Conservation (phyloP, 495 filamentous ascomycete species). For the Podospora anserina region DNA sequence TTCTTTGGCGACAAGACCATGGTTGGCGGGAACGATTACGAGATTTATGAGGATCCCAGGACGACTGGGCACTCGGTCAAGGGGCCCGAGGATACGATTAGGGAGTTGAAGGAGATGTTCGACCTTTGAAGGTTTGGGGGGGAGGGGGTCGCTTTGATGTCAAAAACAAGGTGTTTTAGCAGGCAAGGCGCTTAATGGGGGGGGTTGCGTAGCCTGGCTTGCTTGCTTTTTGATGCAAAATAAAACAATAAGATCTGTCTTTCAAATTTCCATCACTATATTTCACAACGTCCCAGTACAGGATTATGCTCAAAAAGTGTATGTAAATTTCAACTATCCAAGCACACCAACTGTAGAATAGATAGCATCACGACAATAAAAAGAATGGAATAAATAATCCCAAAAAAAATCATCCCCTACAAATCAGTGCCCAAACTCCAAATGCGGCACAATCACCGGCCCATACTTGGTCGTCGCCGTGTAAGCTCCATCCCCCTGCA, state of each 20-base stretch:
- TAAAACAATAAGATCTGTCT: not conserved
- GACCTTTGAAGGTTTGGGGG: slow-evolving; percentile 48
- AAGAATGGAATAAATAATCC: not conserved
- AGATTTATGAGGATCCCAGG: slow-evolving; percentile 79
- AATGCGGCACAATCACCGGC: slow-evolving; percentile 87
- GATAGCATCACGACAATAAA: not conserved
- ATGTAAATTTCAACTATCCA: not conserved
- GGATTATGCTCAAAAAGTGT: not conserved
- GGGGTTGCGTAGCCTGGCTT: not conserved
- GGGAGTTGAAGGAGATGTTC: slow-evolving; percentile 74
- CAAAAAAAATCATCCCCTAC: not conserved
- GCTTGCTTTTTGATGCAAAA: not conserved
- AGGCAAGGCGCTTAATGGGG: not conserved
- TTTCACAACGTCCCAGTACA: not conserved
- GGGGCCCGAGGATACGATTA: slow-evolving; percentile 76
- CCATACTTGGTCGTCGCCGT: slow-evolving; percentile 89
- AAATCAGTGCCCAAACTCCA: slow-evolving; percentile 71
- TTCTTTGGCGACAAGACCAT: slow-evolving; percentile 97
- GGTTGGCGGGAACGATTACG: slow-evolving; percentile 88
- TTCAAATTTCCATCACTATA: not conserved
- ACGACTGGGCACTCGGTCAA: slow-evolving; percentile 81
- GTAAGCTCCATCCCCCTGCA: slow-evolving; percentile 82
- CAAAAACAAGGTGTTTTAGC: not conserved
- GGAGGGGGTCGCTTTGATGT: not conserved
- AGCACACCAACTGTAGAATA: not conserved